These are phyloP conservation scores for Suhomyces canberraensis DNA, from an alignment of 805 yeast genomes.

Conservation along the genomic window DNA sequence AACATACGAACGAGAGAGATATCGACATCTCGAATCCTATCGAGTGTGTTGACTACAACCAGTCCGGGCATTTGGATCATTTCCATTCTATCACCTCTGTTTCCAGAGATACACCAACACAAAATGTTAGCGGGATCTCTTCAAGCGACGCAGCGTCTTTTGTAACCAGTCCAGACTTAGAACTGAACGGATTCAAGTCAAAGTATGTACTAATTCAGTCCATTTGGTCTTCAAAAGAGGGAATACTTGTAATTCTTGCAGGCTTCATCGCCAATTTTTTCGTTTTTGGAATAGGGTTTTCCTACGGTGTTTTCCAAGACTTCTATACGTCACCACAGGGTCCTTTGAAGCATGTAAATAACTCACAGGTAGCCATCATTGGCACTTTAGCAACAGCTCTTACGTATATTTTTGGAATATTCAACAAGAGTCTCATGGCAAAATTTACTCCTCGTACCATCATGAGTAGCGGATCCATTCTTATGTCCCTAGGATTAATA, in stretches of 20 bases:
- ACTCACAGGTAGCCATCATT: constrained; percentile 28
- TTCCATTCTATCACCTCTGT: too few relatives aligned
- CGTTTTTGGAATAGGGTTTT: constrained; percentile 34
- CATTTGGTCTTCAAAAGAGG: constrained; percentile 6
- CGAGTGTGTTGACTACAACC: too few relatives aligned
- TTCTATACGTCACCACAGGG: constrained; percentile 26
- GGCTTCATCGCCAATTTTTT: constrained; percentile 26
- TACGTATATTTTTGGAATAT: constrained; percentile 27
- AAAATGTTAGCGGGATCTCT: too few relatives aligned
- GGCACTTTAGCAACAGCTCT: constrained; percentile 31
- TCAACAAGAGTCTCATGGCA: constrained; percentile 18
- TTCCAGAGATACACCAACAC: too few relatives aligned
- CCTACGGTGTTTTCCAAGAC: constrained; percentile 38
- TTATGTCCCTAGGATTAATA: constrained; percentile 26
- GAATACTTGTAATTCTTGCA: constrained; percentile 12
- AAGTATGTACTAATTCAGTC: too few relatives aligned
- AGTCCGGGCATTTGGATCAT: too few relatives aligned
- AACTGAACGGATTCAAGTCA: too few relatives aligned
- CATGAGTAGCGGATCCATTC: constrained; percentile 24
- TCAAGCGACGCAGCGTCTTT: too few relatives aligned
- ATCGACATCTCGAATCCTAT: too few relatives aligned
- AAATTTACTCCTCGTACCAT: constrained; percentile 16
- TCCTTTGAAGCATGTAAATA: constrained; percentile 20
- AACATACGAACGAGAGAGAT: too few relatives aligned
- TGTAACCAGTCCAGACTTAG: too few relatives aligned